phyloP scores from a whole-genome alignment of 305 asterid species.

The Ajuga reptans region DNA sequence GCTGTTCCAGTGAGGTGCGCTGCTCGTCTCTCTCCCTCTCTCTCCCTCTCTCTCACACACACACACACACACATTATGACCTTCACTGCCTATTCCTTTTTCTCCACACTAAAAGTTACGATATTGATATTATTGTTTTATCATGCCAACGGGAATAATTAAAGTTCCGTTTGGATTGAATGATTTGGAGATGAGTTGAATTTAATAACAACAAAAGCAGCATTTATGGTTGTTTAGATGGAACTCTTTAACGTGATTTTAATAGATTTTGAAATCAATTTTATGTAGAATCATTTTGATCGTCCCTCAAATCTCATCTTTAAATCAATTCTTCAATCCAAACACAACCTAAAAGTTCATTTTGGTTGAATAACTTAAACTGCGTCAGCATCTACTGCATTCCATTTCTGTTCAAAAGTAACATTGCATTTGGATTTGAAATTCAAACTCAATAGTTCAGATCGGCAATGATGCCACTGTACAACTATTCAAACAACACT shows the following conservation, averaged over 20 bases:
- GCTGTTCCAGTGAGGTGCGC: constrained; percentile 83
- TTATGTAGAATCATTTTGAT: not conserved
- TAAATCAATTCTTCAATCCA: not conserved
- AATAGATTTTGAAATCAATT: not conserved
- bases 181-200: not conserved
- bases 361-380: not conserved
- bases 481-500: no score
- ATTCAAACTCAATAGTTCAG: no score
- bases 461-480: no score
- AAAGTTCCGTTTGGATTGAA: not conserved
- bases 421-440: not conserved
- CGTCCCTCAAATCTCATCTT: not conserved
- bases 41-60: no score
- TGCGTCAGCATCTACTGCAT: not conserved
- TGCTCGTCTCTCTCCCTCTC: not conserved
- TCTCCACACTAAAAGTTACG: not conserved
- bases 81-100: not conserved
- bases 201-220: not conserved
- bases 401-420: not conserved
- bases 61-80: not conserved
- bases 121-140: no score
- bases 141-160: not conserved
- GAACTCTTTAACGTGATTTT: not conserved
- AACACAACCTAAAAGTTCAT: not conserved
- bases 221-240: not conserved